A percentile compares a stretch with the other conserved stretches of the same genome.
Evolutionary conservation across 1,139 yeast genomes (phyloP).

Genomic region (Pichia sp.): DNA sequence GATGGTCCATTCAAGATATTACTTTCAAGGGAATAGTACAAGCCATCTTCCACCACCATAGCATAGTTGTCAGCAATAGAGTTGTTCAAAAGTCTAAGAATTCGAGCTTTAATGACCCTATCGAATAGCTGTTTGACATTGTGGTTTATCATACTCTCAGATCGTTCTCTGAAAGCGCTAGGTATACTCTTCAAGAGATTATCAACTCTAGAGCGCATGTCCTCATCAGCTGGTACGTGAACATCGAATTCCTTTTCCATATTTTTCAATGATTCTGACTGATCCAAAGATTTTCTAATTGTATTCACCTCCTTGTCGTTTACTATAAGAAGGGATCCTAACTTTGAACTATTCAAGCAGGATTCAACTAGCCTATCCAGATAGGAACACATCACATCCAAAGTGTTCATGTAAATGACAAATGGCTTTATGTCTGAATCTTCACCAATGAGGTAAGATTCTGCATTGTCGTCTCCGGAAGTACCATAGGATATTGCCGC

Average conservation of each 20-base stretch:
- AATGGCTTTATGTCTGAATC: conserved; percentile 40
- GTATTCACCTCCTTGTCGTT: conserved; percentile 24
- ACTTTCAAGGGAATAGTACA: conserved; percentile 21
- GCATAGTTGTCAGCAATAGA: conserved; percentile 49
- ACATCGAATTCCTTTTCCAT: conserved; percentile 14
- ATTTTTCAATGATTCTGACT: conserved; percentile 3
- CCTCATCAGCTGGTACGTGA: conserved; percentile 14
- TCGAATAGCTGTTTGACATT: conserved; percentile 51
- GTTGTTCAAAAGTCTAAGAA: conserved; percentile 43
- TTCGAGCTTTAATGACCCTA: conserved; percentile 46
- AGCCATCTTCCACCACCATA: conserved; percentile 24
- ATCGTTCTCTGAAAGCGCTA: conserved; percentile 33
- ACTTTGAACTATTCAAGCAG: conserved; percentile 16
- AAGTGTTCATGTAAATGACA: conserved; percentile 44
- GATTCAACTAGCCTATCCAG: conserved; percentile 38
- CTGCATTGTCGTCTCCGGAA: conserved; percentile 26
- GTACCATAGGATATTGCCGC: conserved; percentile 28
- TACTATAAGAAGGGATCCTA: conserved; percentile 23
- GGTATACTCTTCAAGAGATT: conserved; percentile 29
- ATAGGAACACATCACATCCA: conserved; percentile 52
- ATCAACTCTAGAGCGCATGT: conserved; percentile 21
- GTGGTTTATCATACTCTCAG: conserved; percentile 45
- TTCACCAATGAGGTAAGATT: conserved; percentile 12
- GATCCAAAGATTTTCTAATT: conserved; percentile 17
- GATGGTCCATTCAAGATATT: neutral